Evolutionary conservation across 345 rosid genomes (phyloP).

Genomic region (Leavenworthia alabamica): DNA sequence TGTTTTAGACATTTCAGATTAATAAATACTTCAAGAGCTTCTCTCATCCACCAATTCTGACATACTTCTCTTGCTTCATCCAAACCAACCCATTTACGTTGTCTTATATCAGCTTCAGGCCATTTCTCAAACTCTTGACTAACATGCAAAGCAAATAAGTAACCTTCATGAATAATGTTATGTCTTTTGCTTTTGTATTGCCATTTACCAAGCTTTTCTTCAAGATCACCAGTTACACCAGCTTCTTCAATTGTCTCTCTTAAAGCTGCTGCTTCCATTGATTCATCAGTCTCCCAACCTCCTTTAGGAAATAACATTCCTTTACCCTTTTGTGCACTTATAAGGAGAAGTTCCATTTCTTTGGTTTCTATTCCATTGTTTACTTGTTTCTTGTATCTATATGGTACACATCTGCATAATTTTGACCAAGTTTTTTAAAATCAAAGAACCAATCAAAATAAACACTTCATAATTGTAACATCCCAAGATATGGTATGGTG

Average conservation of each 20-base stretch:
- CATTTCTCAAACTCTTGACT: conserved; percentile 36
- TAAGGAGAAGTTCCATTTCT: conserved; percentile 45
- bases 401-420: conserved; percentile 51
- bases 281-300: conserved; percentile 58
- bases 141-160: conserved; percentile 48
- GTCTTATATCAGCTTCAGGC: conserved; percentile 43
- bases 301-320: conserved; percentile 63
- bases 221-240: conserved; percentile 44
- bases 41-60: conserved; percentile 50
- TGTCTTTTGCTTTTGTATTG: conserved; percentile 49
- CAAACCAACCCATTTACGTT: conserved; percentile 46
- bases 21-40: conserved; percentile 49
- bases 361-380: neutral
- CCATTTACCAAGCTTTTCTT: conserved; percentile 44
- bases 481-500: no score
- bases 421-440: neutral
- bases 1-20: conserved; percentile 10
- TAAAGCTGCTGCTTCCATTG: conserved; percentile 46
- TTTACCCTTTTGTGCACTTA: conserved; percentile 48
- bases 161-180: conserved; percentile 37
- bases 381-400: conserved; percentile 37
- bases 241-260: conserved; percentile 60
- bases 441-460: neutral
- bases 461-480: no score
- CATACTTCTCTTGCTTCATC: conserved; percentile 45